Base-by-base conservation (phyloP, 352 stramenopile species). In the Globisporangium nunn region DNA sequence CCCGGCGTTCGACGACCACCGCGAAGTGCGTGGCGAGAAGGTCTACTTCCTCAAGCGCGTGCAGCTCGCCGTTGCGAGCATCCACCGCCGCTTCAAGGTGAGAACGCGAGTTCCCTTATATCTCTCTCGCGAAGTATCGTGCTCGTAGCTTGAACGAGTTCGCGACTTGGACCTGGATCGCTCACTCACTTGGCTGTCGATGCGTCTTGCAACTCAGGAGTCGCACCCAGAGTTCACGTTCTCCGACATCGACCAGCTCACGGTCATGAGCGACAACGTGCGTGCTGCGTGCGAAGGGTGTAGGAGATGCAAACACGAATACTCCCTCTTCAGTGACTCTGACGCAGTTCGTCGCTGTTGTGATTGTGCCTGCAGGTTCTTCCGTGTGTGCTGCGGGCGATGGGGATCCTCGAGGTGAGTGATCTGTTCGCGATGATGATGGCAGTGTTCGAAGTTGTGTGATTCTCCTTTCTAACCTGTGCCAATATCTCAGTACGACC, bases 71-170 rank as follows among this genome's bases (percentile, higher is more conserved):
- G 73, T 75, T 23, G 61, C 62, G 4, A 77, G 58, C 17, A 61
- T 91, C 23, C 71, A 90, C 52, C 75, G 75, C 28, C 83, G 81
- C 37, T 93, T 91, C 57, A 72, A 81, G 61, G 82, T 89, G 40
- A 46, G 48, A 29, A 41, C n/a, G 15, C 11, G 35, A 17, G 33
- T 8, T 5, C 33, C 8, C 33, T 5, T 41, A 11, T 0, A 14
- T 7, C 2, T 41, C 33, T 5, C 33, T 37, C 10, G 33, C 6
- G 10, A 43, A 49, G 12, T 6, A 6, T 28, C 18, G 50, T 56
- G 12, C 41, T 40, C 1, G 40, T 33, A 50, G 18, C 23, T 50
- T 10, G 10, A 23, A 14, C 17, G 43, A 29, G n/a, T 12, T 23
- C 23, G 23, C 43, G 23, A 33, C 7, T 3, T 18, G 30, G 10